Conservation (phyloP, 2,329 filamentous ascomycete genomes). For the Fusarium sp. region DNA sequence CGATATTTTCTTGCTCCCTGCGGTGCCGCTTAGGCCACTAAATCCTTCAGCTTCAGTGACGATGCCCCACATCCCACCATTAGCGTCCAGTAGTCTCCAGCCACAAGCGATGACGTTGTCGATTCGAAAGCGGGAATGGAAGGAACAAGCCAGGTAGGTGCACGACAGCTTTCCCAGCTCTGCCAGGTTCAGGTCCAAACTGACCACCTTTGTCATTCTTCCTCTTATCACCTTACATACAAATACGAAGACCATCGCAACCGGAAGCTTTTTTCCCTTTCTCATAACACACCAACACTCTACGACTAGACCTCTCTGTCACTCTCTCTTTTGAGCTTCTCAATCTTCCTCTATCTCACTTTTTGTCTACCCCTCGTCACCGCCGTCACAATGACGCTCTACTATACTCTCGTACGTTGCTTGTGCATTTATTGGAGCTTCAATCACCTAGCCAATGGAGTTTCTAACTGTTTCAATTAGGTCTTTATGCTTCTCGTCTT, state of each 20-base stretch:
- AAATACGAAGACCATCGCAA: conserved; percentile 30
- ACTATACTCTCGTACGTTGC: conserved; percentile 62
- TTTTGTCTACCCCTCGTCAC: conserved; percentile 36
- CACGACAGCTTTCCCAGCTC: conserved; percentile 37
- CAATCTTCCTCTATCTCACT: conserved; percentile 3
- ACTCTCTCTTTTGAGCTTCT: conserved; percentile 11
- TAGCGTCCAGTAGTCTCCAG: conserved; percentile 32
- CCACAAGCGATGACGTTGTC: conserved; percentile 51
- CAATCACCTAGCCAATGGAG: not conserved
- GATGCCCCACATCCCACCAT: conserved; percentile 16
- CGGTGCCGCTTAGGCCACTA: not conserved
- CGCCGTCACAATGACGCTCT: conserved; percentile 63
- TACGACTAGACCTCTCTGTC: not conserved
- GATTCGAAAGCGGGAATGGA: conserved; percentile 37
- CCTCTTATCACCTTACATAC: conserved; percentile 12
- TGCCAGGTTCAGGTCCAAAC: conserved; percentile 37
- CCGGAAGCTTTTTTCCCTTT: not conserved
- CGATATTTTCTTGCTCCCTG: not conserved
- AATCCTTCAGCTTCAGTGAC: conserved; percentile 1
- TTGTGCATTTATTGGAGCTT: not conserved
- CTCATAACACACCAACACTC: not conserved
- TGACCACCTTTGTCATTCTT: conserved; percentile 44
- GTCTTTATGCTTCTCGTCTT: conserved; percentile 84
- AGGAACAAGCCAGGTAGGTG: conserved; percentile 21
- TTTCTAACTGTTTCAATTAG: conserved; percentile 55